Evolutionary conservation across 148 eudicot species (phyloP), one percentile per base, ranked within the genome.

Genomic region (Fagopyrum homotropicum): DNA sequence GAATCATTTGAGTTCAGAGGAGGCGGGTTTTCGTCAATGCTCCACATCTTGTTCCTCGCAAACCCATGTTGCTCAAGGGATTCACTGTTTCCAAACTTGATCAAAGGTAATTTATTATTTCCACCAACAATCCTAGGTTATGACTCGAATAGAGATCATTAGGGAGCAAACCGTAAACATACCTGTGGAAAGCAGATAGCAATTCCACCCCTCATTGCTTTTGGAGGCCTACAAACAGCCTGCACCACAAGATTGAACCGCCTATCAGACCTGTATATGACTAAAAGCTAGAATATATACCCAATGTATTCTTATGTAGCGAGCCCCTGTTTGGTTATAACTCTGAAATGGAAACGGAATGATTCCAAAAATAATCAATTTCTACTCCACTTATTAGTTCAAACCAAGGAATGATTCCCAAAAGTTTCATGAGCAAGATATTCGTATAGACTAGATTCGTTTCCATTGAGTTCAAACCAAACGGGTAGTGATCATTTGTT

Each of bases 141-240:
- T 29, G 48, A 45, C 69, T 14, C 45, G 7, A 66, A 66, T 14
- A 4, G 35, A 40, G 46, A 12, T 40, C 47, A 66, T 66, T 11
- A 40, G 7, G 45, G 22, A 72, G 44, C 16, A 76, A 60, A 73
- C 30, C 57, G 74, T 16, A 50, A 72, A 54, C n/a, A 44, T 84
- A 95, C 99, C 99, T 95, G 92, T 30, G 99, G 99, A 73, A 95
- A 95, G 81, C 97, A 95, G 74, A 90, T 83, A 71, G 96, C 87
- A 22, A 90, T 90, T 69, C 99, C 99, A 77, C 98, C 99, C 66
- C 97, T 84, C 88, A 84, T 86, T 9, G 89, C 89, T 79, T 90
- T 92, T 14, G 96, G 91, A 78, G 97, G 85, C 84, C 83, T 92
- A 49, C 86, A 84, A 61, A 86, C 78, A 16, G 90, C 95, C 99